phyloP scores from a whole-genome alignment of 2,329 filamentous ascomycete species.

The Aspergillus fijiensis region DNA sequence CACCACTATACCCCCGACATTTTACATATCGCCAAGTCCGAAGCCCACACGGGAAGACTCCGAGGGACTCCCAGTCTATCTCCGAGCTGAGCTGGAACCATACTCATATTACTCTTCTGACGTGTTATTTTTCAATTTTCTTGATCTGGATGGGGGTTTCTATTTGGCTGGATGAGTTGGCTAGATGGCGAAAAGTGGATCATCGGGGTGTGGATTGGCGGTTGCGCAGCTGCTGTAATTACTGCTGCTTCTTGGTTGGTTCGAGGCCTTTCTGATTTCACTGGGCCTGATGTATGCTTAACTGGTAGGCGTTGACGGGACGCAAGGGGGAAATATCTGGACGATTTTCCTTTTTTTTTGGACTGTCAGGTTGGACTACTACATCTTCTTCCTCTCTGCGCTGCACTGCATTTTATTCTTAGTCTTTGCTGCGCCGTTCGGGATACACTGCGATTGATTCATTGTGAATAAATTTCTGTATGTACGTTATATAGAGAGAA shows the following conservation, averaged over 20 bases:
- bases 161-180: neutral
- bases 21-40: neutral
- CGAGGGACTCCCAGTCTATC: neutral
- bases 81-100: neutral
- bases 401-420: neutral
- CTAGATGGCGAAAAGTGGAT: slow-evolving; percentile 3
- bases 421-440: neutral
- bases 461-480: slow-evolving; percentile 2
- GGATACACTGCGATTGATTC: slow-evolving; percentile 7
- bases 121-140: slow-evolving; percentile 1
- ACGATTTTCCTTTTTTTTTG: slow-evolving; percentile 5
- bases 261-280: neutral
- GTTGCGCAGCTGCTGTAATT: neutral
- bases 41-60: neutral
- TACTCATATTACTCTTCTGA: neutral
- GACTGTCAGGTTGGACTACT: too few relatives aligned
- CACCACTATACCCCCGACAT: neutral
- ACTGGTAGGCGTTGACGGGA: slow-evolving; percentile 7
- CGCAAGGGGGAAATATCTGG: slow-evolving; percentile 5
- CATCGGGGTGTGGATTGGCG: neutral
- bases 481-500: neutral
- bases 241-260: neutral
- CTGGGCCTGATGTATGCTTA: slow-evolving; percentile 6
- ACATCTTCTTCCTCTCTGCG: neutral
- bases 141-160: neutral